Base-by-base conservation (phyloP, 2,329 filamentous ascomycete species). In the Aspergillus cejpii region DNA sequence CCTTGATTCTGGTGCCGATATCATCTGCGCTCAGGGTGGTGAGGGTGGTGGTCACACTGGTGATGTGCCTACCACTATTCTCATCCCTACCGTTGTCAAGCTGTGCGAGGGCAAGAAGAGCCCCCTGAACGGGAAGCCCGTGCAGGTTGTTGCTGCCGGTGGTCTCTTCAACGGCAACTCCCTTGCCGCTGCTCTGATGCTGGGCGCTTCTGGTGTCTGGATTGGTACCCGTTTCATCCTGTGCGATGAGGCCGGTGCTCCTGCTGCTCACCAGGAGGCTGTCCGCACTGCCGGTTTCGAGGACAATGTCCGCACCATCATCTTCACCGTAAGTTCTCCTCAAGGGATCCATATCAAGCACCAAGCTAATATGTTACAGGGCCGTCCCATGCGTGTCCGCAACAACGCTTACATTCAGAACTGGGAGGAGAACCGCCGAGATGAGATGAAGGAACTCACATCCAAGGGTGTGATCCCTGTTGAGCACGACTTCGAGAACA, bases 1-100 rank as follows among this genome's bases (percentile, higher is more conserved):
- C 71, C 78, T 98, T 51, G 88, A 91, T 40, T 79, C 90, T 47
- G 92, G 90, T 55, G 87, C 83, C 58, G 92, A 98, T 71, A 85
- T 98, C 61, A 97, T 98, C 74, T 97, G 91, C 75, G 92, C 92
- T 41, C 92, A 98, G 75, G 92, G 92, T 66, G 91, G 92, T 60
- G 92, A 98, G 75, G 92, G 92, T 53, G 92, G 92, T 67, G 92
- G 92, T 56, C 90, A 96, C 77, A 96, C 89, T 11, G 92, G 92
- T 61, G 86, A 96, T 68, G 85, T 95, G 29, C 88, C 92, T 53
- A 97, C 91, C 21, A 81, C 87, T 1, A 74, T 98, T 56, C 83
- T 98, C 52, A 97, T 97, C 67, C 92, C 92, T 43, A 84, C 90
- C 46, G 89, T 94, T 49, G 90, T 89, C 59, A 81, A 91, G 59